These are phyloP conservation scores for Polychytrium aggregatum DNA, from an alignment of 192 early-diverging fungal genomes.

Conservation along the genomic window DNA sequence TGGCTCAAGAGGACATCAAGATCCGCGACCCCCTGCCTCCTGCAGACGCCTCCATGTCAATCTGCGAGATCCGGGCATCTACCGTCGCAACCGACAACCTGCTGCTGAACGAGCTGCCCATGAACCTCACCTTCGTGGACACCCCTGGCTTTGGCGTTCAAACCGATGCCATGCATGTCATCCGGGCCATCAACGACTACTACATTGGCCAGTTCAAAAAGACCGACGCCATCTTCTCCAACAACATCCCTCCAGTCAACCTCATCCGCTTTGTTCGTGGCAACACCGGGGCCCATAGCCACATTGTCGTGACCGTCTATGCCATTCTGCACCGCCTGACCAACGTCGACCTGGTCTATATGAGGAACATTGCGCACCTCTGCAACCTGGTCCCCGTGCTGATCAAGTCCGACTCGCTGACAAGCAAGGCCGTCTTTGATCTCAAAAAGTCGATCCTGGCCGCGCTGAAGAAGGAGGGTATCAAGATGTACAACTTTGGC, in stretches of 20 bases:
- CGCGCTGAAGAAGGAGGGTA: conserved; percentile 35
- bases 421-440: conserved; percentile 31
- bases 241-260: conserved; percentile 3
- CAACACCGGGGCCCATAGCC: conserved; percentile 22
- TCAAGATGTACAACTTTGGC: conserved; percentile 51
- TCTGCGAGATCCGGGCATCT: conserved; percentile 12
- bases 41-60: conserved; percentile 3
- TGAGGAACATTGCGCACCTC: conserved; percentile 44
- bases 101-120: conserved; percentile 8
- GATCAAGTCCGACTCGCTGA: conserved; percentile 48
- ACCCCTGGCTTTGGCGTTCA: conserved; percentile 29
- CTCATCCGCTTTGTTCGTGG: conserved; percentile 13
- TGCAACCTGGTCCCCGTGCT: conserved; percentile 59
- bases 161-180: conserved; percentile 25
- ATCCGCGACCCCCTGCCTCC: background rate
- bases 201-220: conserved; percentile 14
- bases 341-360: conserved; percentile 62
- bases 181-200: conserved; percentile 26
- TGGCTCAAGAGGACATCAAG: conserved; percentile 4
- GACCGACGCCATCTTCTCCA: conserved; percentile 21
- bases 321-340: conserved; percentile 43
- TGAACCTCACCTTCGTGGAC: conserved; percentile 33
- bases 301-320: conserved; percentile 30
- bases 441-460: conserved; percentile 42
- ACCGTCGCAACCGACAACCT: conserved; percentile 15